These are phyloP conservation scores for Tricholoma bakamatsutake DNA, from an alignment of 768 basidiomycete species.

Conservation along the genomic window DNA sequence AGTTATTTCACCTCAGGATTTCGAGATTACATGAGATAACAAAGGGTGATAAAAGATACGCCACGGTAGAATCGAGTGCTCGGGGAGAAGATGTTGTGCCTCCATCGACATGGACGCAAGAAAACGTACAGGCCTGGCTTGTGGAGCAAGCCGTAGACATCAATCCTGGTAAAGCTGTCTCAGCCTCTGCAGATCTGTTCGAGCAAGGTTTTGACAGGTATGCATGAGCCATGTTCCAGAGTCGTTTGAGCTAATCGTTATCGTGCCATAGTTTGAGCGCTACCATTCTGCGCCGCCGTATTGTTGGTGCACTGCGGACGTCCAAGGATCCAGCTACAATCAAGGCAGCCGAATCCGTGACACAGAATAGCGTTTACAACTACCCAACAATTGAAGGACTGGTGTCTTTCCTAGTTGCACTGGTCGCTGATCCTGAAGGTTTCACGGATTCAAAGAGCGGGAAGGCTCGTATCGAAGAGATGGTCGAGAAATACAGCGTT, in stretches of 20 bases:
- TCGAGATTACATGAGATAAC: background rate
- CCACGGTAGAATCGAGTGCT: slow-evolving; percentile 16
- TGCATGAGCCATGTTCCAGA: background rate
- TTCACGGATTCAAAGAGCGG: background rate
- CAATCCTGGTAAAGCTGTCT: slow-evolving; percentile 17
- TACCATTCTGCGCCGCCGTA: slow-evolving; percentile 27
- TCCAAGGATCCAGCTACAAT: slow-evolving; percentile 8
- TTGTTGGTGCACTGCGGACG: slow-evolving; percentile 27
- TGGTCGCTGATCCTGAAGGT: slow-evolving; percentile 5
- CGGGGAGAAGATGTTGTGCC: slow-evolving; percentile 16
- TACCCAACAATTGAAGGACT: slow-evolving; percentile 23
- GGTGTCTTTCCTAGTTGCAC: slow-evolving; percentile 12
- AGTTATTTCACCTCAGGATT: background rate
- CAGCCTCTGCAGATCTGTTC: slow-evolving; percentile 17
- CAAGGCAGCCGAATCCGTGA: slow-evolving; percentile 21
- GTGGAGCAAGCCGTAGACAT: slow-evolving; percentile 19
- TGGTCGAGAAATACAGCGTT: slow-evolving; percentile 34
- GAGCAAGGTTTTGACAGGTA: slow-evolving; percentile 25
- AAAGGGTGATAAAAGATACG: slow-evolving; percentile 16
- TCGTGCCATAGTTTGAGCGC: background rate
- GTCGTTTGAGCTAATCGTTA: background rate
- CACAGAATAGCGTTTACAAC: slow-evolving; percentile 24
- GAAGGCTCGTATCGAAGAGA: slow-evolving; percentile 15
- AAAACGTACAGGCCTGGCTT: slow-evolving; percentile 17
- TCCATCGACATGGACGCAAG: slow-evolving; percentile 18